These are phyloP conservation scores for Scenedesmus sp. DNA, from an alignment of 163 green algal genomes.

Conservation along the genomic window DNA sequence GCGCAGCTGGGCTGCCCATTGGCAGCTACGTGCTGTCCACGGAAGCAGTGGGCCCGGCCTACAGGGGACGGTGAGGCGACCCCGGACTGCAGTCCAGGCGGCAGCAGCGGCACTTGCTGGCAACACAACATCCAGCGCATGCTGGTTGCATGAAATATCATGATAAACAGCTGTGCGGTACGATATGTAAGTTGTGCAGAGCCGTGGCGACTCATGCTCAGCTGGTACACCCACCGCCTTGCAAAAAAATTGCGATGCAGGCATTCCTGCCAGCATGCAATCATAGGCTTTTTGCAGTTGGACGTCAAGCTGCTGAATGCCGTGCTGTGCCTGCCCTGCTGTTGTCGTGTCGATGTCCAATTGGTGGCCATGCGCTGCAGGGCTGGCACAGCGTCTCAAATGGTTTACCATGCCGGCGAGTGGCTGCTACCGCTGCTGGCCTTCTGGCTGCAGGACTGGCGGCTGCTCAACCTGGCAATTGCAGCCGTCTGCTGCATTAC, in stretches of 20 bases:
- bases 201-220: background rate
- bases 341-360: background rate
- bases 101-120: background rate
- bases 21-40: conserved; percentile 34
- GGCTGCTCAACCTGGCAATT: conserved; percentile 28
- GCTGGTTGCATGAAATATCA: background rate
- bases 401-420: conserved; percentile 46
- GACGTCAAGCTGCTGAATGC: background rate
- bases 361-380: background rate
- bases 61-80: background rate
- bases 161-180: background rate
- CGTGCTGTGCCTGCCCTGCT: background rate
- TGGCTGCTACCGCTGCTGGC: conserved; percentile 41
- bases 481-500: background rate
- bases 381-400: conserved; percentile 22
- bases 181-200: background rate
- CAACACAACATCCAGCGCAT: too few species aligned
- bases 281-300: background rate
- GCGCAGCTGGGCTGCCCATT: conserved; percentile 39
- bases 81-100: background rate
- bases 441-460: conserved; percentile 49
- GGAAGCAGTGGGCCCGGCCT: conserved; percentile 37
- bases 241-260: background rate
- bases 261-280: background rate
- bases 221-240: background rate